Evolutionary conservation across 345 rosid genomes (phyloP).

Genomic region (Melaleuca quinquenervia): DNA sequence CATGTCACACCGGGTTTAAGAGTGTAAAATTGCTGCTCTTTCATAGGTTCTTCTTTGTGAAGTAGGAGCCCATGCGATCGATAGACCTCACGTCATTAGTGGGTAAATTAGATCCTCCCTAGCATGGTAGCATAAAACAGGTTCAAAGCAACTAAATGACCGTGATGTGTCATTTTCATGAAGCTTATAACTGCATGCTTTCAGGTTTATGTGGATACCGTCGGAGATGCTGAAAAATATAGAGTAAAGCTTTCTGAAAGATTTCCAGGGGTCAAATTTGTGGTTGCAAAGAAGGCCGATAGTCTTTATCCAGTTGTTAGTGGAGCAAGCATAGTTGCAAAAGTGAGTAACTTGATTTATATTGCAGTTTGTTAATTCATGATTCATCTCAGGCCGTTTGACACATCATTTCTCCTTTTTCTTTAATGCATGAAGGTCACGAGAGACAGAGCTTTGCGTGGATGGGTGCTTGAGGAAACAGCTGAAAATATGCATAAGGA

Average conservation of each 20-base stretch:
- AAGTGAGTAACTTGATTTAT: conserved; percentile 32
- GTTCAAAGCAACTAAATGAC: background rate
- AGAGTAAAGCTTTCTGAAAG: conserved; percentile 64
- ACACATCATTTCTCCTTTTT: background rate
- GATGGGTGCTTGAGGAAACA: conserved; percentile 78
- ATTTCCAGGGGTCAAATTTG: conserved; percentile 73
- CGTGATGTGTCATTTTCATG: background rate
- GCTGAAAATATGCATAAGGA: conserved; percentile 53
- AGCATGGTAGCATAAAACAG: background rate
- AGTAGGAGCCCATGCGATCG: background rate
- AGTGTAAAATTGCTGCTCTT: background rate
- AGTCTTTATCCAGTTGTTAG: conserved; percentile 92
- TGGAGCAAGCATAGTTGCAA: conserved; percentile 97
- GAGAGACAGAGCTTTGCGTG: conserved; percentile 80
- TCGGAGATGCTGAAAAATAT: conserved; percentile 90
- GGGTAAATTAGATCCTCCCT: background rate
- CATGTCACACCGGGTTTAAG: background rate
- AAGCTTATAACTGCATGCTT: background rate
- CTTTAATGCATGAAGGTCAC: conserved; percentile 47
- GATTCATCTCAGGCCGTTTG: background rate
- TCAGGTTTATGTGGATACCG: conserved; percentile 88
- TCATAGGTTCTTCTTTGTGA: background rate
- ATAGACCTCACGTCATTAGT: background rate
- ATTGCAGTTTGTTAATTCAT: background rate
- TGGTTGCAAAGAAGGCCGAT: conserved; percentile 95